Base-by-base conservation (phyloP, 2,329 filamentous ascomycete genomes). In the Colletotrichum acutatum region DNA sequence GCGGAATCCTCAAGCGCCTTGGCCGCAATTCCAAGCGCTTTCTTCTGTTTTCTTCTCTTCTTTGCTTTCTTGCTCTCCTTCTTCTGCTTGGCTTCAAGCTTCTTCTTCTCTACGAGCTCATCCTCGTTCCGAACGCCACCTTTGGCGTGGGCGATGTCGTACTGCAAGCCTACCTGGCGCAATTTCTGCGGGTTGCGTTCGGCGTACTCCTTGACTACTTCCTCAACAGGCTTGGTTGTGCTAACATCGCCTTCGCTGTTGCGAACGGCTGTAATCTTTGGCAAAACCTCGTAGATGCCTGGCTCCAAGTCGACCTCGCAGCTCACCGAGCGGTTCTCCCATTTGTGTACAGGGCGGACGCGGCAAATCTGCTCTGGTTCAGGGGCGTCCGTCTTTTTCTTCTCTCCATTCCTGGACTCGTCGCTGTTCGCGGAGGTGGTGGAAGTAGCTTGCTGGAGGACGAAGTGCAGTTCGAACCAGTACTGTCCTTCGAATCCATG, bases 231-330 rank as follows among this genome's bases (percentile, higher is more conserved):
- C 1, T 84, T 82, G 2, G 81, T 78, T 14, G 26, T n/a, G 19
- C 42, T 42, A 7, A 42, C 57, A 58, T 37, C 46, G 6, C 68
- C 68, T 4, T 81, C 79, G 8, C 85, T 82, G 9, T 85, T 84
- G 14, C 83, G 78, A 32, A 78, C 77, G 0, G 92, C 91, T 5
- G 89, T 90, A 75, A 94, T 88, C 78, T 93, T 94, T 77, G 93
- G 89, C 9, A 94, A 83, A 0, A 95, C 88, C 56, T 89, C 89
- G 80, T 94, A 95, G 19, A 84, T 87, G 6, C 93, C 93, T 0
- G 91, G 86, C 37, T 93, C 90, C 1, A 95, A 88, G 49, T 90
- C 85, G n/a, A 94, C 84, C 77, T 95, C 93, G n/a, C 90, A 91
- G 69, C 90, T 93, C 16, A 94, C 89, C 1, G 90, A 92, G 8